Evolutionary conservation across 2,329 filamentous ascomycete genomes (phyloP).

Genomic region (Trichoderma cornu-damae): DNA sequence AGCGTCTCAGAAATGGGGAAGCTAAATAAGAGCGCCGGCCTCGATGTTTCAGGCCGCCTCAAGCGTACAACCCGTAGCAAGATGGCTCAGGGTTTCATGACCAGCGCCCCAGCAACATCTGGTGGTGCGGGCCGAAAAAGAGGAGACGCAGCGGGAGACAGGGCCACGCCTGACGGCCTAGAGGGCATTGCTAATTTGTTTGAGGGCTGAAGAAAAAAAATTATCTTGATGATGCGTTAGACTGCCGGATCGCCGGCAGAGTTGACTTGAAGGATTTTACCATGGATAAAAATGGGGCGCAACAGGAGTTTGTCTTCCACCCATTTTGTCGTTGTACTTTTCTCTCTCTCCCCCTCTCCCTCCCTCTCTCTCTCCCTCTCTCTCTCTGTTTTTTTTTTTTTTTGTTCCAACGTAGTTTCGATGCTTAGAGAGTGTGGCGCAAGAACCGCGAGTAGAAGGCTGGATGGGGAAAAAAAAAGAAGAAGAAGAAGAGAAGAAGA

Average conservation of each 20-base stretch:
- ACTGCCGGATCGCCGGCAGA: neutral
- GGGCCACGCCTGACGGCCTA: slow-evolving; percentile 44
- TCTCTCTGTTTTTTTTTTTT: too few species aligned
- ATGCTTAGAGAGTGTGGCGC: neutral
- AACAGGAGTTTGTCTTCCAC: slow-evolving; percentile 7
- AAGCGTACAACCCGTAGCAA: slow-evolving; percentile 36
- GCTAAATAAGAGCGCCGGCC: slow-evolving; percentile 53
- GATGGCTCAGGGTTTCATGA: slow-evolving; percentile 64
- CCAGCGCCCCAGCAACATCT: slow-evolving; percentile 34
- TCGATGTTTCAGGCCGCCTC: slow-evolving; percentile 26
- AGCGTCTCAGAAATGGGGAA: slow-evolving; percentile 92
- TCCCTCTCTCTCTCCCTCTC: too few species aligned
- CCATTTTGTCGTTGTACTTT: neutral
- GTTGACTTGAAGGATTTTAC: neutral
- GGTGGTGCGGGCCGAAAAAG: slow-evolving; percentile 18
- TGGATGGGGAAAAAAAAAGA: neutral
- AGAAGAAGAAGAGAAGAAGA: neutral
- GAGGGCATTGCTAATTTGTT: slow-evolving; percentile 54
- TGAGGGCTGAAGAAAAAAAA: neutral
- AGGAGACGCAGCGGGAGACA: slow-evolving; percentile 22
- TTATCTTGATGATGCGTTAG: neutral
- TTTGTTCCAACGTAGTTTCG: neutral
- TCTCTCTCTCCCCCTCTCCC: too few species aligned
- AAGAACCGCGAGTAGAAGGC: neutral
- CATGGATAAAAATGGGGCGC: neutral